Evolutionary conservation across 805 yeast species (phyloP).

Genomic region (Candida khao-thaluensis): DNA sequence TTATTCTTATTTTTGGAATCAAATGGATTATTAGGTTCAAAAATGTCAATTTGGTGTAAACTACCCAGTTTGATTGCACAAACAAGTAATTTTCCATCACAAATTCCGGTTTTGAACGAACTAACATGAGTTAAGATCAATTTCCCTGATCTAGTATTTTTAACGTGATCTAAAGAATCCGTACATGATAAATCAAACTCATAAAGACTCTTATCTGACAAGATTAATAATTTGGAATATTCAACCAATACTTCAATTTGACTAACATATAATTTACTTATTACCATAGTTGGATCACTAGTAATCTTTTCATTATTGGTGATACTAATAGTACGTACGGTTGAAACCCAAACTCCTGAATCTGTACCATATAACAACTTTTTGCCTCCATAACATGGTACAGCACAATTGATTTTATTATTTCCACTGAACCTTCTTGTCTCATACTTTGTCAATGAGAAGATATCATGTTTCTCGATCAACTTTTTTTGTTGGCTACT

Average conservation of each 20-base stretch:
- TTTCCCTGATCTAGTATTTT: constrained; percentile 64
- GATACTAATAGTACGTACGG: constrained; percentile 55
- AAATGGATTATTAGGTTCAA: constrained; percentile 84
- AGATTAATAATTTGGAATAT: constrained; percentile 75
- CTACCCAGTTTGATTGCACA: constrained; percentile 86
- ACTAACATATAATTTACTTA: constrained; percentile 72
- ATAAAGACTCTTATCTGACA: constrained; percentile 77
- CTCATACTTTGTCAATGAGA: constrained; percentile 71
- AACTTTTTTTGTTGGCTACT: constrained; percentile 75
- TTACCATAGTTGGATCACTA: constrained; percentile 71
- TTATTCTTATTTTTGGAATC: constrained; percentile 52
- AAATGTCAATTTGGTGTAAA: constrained; percentile 75
- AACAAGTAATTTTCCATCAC: constrained; percentile 83
- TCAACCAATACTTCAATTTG: constrained; percentile 92
- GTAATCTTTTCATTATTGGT: constrained; percentile 51
- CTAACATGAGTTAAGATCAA: constrained; percentile 84
- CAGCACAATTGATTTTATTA: constrained; percentile 84
- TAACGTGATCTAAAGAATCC: constrained; percentile 47
- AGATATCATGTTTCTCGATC: constrained; percentile 72
- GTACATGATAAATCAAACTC: constrained; percentile 65
- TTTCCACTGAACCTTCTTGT: constrained; percentile 71
- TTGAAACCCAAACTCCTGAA: constrained; percentile 82
- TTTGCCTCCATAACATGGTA: constrained; percentile 92
- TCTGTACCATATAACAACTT: constrained; percentile 89
- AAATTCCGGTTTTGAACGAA: constrained; percentile 89